phyloP scores from a whole-genome alignment of 1,284 basidiomycete genomes.

The Tremellales sp. region DNA sequence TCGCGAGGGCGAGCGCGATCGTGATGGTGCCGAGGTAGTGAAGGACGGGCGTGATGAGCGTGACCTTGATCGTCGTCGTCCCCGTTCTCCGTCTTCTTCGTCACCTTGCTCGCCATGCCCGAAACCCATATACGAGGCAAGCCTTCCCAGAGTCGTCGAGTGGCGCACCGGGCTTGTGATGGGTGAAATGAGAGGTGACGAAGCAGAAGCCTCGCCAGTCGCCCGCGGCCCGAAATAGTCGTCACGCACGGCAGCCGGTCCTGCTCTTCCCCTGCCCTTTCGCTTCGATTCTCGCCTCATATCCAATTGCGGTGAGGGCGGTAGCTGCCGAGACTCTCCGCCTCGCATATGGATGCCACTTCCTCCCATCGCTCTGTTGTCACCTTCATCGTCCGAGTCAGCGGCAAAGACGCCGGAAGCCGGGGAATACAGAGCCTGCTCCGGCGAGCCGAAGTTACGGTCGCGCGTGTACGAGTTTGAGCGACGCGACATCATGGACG shows the following conservation, averaged over 20 bases:
- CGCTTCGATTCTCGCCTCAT: background rate
- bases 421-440: constrained; percentile 28
- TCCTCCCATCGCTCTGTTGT: background rate
- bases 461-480: background rate
- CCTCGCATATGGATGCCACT: background rate
- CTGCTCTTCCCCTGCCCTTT: background rate
- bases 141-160: constrained; percentile 34
- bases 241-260: background rate
- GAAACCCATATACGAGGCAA: constrained; percentile 45
- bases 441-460: constrained; percentile 16
- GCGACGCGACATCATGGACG: background rate
- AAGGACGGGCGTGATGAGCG: constrained; percentile 23
- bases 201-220: background rate
- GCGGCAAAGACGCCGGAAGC: constrained; percentile 35
- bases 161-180: constrained; percentile 28
- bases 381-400: constrained; percentile 43
- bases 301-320: background rate
- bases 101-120: constrained; percentile 21
- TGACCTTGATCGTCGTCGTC: constrained; percentile 16
- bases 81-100: constrained; percentile 16
- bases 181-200: constrained; percentile 1
- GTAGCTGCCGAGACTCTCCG: background rate
- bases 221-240: background rate
- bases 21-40: constrained; percentile 9
- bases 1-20: constrained; percentile 16